Percentiles rank a stretch among this genome's conserved stretches.
These are phyloP conservation scores for Groenewaldozyma tartarivorans DNA, from an alignment of 805 yeast species.

Conservation along the genomic window DNA sequence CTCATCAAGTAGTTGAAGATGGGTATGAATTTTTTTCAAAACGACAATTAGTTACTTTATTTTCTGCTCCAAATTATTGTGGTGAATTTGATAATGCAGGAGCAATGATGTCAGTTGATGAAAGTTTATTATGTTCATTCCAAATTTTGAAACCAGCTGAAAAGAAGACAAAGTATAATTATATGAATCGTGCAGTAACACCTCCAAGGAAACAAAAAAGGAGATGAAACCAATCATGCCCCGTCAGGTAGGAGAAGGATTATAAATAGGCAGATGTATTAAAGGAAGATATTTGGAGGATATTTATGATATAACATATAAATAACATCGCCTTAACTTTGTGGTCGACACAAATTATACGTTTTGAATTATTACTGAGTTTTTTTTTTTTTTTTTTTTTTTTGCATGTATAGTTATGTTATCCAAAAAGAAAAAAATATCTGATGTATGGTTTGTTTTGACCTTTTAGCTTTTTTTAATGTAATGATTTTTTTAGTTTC, in stretches of 20 bases:
- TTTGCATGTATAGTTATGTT: too few relatives aligned
- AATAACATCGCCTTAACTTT: too few relatives aligned
- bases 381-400: too few relatives aligned
- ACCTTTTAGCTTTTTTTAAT: too few relatives aligned
- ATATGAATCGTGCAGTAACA: slow-evolving; percentile 40
- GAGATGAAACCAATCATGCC: too few relatives aligned
- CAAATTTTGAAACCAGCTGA: slow-evolving; percentile 93
- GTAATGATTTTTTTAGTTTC: too few relatives aligned
- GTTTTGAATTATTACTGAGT: too few relatives aligned
- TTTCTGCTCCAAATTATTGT: slow-evolving; percentile 96
- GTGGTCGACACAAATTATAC: too few relatives aligned
- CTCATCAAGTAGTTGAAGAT: slow-evolving; percentile 98
- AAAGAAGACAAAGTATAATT: slow-evolving; percentile 68
- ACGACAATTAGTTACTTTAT: slow-evolving; percentile 90
- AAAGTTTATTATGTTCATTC: slow-evolving; percentile 88
- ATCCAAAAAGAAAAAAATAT: too few relatives aligned
- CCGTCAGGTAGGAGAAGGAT: too few relatives aligned
- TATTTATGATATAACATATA: not conserved
- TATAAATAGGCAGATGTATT: not conserved
- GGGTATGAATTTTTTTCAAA: slow-evolving; percentile 96
- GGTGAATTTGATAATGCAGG: slow-evolving; percentile 99
- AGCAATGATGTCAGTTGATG: slow-evolving; percentile 99
- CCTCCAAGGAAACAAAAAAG: slow-evolving; percentile 44
- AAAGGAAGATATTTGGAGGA: not conserved
- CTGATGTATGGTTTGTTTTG: too few relatives aligned